These are phyloP conservation scores for Scutellaria barbata DNA, from an alignment of 257 asterid species.

Conservation along the genomic window DNA sequence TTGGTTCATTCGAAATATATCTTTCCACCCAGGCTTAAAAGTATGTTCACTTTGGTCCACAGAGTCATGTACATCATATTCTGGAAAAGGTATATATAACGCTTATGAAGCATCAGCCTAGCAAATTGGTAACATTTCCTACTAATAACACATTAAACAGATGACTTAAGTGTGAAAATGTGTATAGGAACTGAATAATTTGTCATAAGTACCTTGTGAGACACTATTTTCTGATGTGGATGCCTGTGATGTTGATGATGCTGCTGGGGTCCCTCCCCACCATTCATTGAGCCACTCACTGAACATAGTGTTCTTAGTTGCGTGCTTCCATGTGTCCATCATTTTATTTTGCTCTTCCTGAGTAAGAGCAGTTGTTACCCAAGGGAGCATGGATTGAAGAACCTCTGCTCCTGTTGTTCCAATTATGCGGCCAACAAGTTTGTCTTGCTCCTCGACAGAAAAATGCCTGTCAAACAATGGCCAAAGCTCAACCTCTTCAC, in stretches of 20 bases:
- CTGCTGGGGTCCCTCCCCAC: constrained; percentile 80
- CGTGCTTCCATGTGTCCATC: constrained; percentile 97
- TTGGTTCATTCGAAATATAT: constrained; percentile 95
- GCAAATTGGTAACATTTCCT: constrained; percentile 19
- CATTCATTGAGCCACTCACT: constrained; percentile 98
- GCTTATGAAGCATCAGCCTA: constrained; percentile 21
- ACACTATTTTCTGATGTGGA: constrained; percentile 55
- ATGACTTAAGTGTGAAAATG: constrained; percentile 6
- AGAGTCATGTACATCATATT: constrained; percentile 65
- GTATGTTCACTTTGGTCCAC: constrained; percentile 70
- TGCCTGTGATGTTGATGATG: constrained; percentile 50
- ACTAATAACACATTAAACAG: constrained; percentile 21
- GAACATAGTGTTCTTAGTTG: constrained; percentile 96
- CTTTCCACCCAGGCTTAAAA: constrained; percentile 99
- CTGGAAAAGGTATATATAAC: constrained; percentile 45
- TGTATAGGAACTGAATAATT: constrained; percentile 13
- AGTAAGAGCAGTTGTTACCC: constrained; percentile 98
- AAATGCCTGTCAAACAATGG: constrained; percentile 93
- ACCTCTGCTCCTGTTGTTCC: constrained; percentile 99
- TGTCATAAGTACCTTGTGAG: constrained; percentile 58
- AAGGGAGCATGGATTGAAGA: constrained; percentile 95
- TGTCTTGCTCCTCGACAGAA: constrained; percentile 92
- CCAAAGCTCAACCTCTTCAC: constrained; percentile 98
- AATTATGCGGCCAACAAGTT: constrained; percentile 89
- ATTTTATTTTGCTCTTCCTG: constrained; percentile 96